A percentile compares a stretch with the other conserved stretches of the same genome.
These are phyloP conservation scores for Aspergillus melleus DNA, from an alignment of 2,329 filamentous ascomycete genomes.

Conservation along the genomic window DNA sequence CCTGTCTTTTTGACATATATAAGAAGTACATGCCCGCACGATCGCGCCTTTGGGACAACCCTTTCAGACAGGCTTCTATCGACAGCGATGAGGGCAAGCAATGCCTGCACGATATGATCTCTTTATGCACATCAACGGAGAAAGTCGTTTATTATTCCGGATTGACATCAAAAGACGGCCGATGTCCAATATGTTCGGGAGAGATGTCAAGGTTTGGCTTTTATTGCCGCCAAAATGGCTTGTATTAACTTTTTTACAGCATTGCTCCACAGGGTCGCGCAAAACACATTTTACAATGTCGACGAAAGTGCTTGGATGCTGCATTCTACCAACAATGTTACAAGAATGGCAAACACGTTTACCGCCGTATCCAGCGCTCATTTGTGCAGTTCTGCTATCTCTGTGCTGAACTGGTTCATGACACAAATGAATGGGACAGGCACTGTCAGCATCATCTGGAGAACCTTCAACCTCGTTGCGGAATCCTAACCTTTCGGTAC, in stretches of 20 bases:
- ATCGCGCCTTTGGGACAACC: slow-evolving; percentile 7
- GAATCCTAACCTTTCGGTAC: slow-evolving; percentile 13
- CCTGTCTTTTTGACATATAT: slow-evolving; percentile 20
- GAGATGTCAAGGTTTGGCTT: slow-evolving; percentile 5
- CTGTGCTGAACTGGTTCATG: slow-evolving; percentile 6
- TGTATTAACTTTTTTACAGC: neutral
- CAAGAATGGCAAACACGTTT: slow-evolving; percentile 11
- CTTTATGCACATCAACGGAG: slow-evolving; percentile 17
- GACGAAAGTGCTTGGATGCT: slow-evolving; percentile 8
- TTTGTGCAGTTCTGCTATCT: slow-evolving; percentile 14
- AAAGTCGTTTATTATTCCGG: slow-evolving; percentile 17
- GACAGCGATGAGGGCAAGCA: slow-evolving; percentile 18
- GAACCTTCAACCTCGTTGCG: slow-evolving; percentile 9
- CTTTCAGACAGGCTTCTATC: slow-evolving; percentile 20
- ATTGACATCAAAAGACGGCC: neutral
- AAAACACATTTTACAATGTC: slow-evolving; percentile 11
- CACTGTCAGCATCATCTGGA: slow-evolving; percentile 8
- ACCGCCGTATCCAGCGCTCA: slow-evolving; percentile 1
- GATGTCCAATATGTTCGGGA: slow-evolving; percentile 1
- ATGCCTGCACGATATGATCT: slow-evolving; percentile 21
- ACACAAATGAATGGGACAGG: slow-evolving; percentile 3
- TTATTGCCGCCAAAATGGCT: neutral
- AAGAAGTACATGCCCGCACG: slow-evolving; percentile 20
- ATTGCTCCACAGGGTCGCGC: neutral
- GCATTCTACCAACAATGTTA: slow-evolving; percentile 13